These are phyloP conservation scores for Neurospora tetraspora DNA, from an alignment of 495 filamentous ascomycete species.

Conservation along the genomic window DNA sequence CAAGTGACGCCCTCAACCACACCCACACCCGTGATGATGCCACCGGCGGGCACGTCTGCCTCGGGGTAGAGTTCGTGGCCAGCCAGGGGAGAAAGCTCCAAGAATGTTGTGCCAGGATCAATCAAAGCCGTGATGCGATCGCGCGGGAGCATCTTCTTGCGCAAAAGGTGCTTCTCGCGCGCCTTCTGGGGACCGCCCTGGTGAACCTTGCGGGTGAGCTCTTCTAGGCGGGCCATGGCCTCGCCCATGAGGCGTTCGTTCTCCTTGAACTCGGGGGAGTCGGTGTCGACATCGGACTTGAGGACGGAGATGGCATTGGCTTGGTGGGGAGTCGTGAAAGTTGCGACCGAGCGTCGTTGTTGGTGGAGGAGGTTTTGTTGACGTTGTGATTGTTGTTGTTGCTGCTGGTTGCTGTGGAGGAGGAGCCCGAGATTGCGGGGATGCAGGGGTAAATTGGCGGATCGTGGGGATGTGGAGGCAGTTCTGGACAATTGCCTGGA, in stretches of 20 bases:
- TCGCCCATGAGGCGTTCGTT: slow-evolving; percentile 73
- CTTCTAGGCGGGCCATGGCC: slow-evolving; percentile 52
- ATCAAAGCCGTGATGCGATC: slow-evolving; percentile 83
- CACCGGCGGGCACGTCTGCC: slow-evolving; percentile 61
- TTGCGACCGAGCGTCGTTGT: slow-evolving; percentile 37
- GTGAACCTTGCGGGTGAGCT: slow-evolving; percentile 59
- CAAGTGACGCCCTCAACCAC: slow-evolving; percentile 84
- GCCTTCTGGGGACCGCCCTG: slow-evolving; percentile 76
- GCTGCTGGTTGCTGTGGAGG: slow-evolving; percentile 9
- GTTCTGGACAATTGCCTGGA: slow-evolving; percentile 28
- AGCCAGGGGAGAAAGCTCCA: slow-evolving; percentile 82
- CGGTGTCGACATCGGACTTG: slow-evolving; percentile 64
- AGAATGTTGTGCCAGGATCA: slow-evolving; percentile 80
- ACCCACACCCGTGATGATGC: slow-evolving; percentile 89
- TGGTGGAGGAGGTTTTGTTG: slow-evolving; percentile 15
- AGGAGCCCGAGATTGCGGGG: slow-evolving; percentile 3
- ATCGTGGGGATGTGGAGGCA: neutral
- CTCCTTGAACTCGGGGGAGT: slow-evolving; percentile 67
- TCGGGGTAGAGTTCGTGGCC: slow-evolving; percentile 79
- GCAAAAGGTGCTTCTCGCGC: slow-evolving; percentile 73
- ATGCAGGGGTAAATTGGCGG: neutral
- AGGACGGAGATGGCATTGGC: slow-evolving; percentile 68
- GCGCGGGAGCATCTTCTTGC: slow-evolving; percentile 89
- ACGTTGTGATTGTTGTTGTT: slow-evolving; percentile 12
- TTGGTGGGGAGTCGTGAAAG: slow-evolving; percentile 58